These are phyloP conservation scores for Streptanthus diversifolius DNA, from an alignment of 345 rosid species.

Conservation along the genomic window DNA sequence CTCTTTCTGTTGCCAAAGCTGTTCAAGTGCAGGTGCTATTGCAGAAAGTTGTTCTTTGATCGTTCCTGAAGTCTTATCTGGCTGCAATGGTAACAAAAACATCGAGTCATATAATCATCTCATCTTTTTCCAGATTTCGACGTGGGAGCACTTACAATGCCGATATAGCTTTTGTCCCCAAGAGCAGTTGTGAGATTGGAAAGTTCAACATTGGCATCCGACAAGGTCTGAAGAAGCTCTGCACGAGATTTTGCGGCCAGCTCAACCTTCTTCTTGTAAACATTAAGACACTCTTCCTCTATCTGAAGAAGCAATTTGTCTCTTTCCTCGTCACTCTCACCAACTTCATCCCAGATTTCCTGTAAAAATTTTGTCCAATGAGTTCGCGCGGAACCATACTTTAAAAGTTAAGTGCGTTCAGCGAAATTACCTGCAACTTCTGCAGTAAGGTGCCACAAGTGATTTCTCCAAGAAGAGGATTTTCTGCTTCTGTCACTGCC, in stretches of 20 bases:
- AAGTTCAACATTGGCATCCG: conserved; percentile 82
- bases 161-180: conserved; percentile 66
- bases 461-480: conserved; percentile 78
- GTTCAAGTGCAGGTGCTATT: conserved; percentile 87
- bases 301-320: conserved; percentile 92
- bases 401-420: background rate
- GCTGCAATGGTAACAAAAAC: conserved; percentile 45
- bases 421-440: conserved; percentile 64
- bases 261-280: conserved; percentile 90
- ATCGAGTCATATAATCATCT: background rate
- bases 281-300: conserved; percentile 90
- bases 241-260: conserved; percentile 83
- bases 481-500: conserved; percentile 63
- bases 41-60: conserved; percentile 95
- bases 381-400: background rate
- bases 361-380: conserved; percentile 22
- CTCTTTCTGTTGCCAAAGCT: conserved; percentile 88
- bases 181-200: conserved; percentile 71
- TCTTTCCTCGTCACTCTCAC: conserved; percentile 88
- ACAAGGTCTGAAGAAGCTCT: conserved; percentile 76
- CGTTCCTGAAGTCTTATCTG: conserved; percentile 73
- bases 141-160: conserved; percentile 52
- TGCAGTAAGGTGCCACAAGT: conserved; percentile 84
- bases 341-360: conserved; percentile 99
- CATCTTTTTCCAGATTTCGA: background rate